Evolutionary conservation across 768 basidiomycete species (phyloP).

Genomic region (Daedaleopsis nitida): DNA sequence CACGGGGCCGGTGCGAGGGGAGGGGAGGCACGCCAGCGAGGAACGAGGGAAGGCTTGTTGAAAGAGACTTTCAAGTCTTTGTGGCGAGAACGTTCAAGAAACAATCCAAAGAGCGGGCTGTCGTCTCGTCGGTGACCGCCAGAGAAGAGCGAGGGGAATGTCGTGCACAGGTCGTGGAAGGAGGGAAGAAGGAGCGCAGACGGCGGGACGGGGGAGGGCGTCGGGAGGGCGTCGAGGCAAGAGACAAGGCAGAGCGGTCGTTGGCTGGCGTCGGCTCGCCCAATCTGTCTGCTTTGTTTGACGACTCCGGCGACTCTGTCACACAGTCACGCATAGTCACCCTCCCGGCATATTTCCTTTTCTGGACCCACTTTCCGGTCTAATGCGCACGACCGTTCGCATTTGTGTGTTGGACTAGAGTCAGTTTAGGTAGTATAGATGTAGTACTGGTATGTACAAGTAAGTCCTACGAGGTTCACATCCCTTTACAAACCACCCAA

Average conservation of each 20-base stretch:
- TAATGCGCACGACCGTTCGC: not conserved
- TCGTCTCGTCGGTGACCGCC: not conserved
- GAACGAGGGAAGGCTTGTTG: not conserved
- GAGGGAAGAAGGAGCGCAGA: not conserved
- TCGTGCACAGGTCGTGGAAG: constrained; percentile 14
- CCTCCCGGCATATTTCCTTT: not conserved
- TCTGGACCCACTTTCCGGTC: not conserved
- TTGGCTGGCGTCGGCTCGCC: constrained; percentile 19
- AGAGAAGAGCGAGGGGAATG: constrained; percentile 1
- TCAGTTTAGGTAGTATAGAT: too few species aligned
- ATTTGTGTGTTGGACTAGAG: too few species aligned
- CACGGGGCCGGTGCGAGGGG: constrained; percentile 4
- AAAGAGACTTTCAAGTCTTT: not conserved
- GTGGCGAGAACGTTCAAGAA: not conserved
- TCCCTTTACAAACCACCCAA: too few species aligned
- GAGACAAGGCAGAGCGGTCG: constrained; percentile 9
- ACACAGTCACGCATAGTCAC: not conserved
- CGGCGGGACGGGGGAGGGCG: constrained; percentile 4
- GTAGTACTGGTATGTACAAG: too few species aligned
- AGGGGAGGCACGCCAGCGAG: constrained; percentile 8
- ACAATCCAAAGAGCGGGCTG: not conserved
- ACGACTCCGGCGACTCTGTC: not conserved
- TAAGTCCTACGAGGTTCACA: too few species aligned
- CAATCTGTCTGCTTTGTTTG: constrained; percentile 18
- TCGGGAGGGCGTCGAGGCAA: constrained; percentile 9